A percentile compares a stretch with the other conserved stretches of the same genome.
Conservation (phyloP, 2,329 filamentous ascomycete species). For the Cordyceps cicadae region DNA sequence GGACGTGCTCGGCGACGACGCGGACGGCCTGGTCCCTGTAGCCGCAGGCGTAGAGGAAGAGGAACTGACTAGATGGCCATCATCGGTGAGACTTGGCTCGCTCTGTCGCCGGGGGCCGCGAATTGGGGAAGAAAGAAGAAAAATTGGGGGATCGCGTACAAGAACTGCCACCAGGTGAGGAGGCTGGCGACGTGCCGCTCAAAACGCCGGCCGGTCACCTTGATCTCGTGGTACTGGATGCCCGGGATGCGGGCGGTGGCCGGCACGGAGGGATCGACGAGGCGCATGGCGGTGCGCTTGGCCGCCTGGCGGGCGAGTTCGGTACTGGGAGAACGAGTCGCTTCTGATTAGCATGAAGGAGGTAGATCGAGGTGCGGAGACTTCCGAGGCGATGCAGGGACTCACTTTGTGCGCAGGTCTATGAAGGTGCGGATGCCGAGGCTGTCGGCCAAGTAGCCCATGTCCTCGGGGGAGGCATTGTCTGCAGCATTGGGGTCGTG, state of each 20-base stretch:
- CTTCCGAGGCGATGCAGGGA: background rate
- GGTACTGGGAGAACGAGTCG: conserved; percentile 39
- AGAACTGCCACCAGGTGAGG: conserved; percentile 57
- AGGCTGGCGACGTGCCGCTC: conserved; percentile 59
- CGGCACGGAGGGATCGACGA: conserved; percentile 38
- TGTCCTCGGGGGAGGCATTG: conserved; percentile 61
- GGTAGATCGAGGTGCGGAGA: background rate
- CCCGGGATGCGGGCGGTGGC: conserved; percentile 55
- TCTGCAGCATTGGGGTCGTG: conserved; percentile 35
- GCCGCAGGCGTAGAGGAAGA: conserved; percentile 55
- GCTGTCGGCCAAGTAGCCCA: conserved; percentile 46
- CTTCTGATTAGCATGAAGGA: background rate
- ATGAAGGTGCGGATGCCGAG: conserved; percentile 64
- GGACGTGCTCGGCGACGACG: conserved; percentile 61
- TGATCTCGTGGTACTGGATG: conserved; percentile 57
- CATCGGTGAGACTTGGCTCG: background rate
- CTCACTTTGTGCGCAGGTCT: conserved; percentile 68
- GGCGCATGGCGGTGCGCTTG: conserved; percentile 43
- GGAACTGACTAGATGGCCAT: conserved; percentile 30
- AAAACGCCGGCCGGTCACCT: conserved; percentile 65
- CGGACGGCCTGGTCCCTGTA: conserved; percentile 61
- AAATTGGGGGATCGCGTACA: conserved; percentile 33
- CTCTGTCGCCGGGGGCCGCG: background rate
- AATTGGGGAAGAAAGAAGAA: background rate
- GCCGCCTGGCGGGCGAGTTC: conserved; percentile 62